phyloP scores from a whole-genome alignment of 108 stramenopile genomes.

The Nitzschia putrida region DNA sequence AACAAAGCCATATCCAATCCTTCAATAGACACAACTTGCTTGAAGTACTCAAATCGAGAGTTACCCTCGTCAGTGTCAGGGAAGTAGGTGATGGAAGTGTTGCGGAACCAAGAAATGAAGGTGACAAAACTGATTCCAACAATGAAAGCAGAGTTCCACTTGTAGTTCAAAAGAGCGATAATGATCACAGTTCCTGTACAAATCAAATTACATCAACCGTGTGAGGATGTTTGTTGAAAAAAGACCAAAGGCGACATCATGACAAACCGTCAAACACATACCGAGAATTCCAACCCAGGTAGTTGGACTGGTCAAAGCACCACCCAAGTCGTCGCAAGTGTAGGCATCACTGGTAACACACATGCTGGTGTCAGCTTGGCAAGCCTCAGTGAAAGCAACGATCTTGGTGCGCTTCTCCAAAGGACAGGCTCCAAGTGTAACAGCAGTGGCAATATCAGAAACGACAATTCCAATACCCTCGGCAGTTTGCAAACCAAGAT shows the following conservation, averaged over 20 bases:
- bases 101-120: slow-evolving; percentile 61
- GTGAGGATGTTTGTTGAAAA: too few relatives aligned
- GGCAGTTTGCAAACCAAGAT: slow-evolving; percentile 69
- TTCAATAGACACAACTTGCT: slow-evolving; percentile 55
- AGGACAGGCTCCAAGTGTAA: slow-evolving; percentile 71
- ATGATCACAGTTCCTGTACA: slow-evolving; percentile 36
- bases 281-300: slow-evolving; percentile 68
- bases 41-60: slow-evolving; percentile 62
- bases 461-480: slow-evolving; percentile 73
- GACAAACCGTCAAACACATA: slow-evolving; percentile 8
- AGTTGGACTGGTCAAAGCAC: slow-evolving; percentile 50
- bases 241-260: background rate
- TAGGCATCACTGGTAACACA: slow-evolving; percentile 58
- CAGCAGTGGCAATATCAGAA: slow-evolving; percentile 66
- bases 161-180: slow-evolving; percentile 42
- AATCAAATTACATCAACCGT: background rate
- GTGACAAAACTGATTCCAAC: slow-evolving; percentile 62
- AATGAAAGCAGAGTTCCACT: slow-evolving; percentile 44
- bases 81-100: slow-evolving; percentile 61
- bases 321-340: slow-evolving; percentile 65
- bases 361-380: slow-evolving; percentile 23
- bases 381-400: slow-evolving; percentile 59
- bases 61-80: slow-evolving; percentile 52
- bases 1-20: slow-evolving; percentile 39
- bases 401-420: slow-evolving; percentile 46